A percentile compares a stretch with the other conserved stretches of the same genome.
Evolutionary conservation across 306 rosid genomes (phyloP).

Genomic region (Lathyrus aphaca): DNA sequence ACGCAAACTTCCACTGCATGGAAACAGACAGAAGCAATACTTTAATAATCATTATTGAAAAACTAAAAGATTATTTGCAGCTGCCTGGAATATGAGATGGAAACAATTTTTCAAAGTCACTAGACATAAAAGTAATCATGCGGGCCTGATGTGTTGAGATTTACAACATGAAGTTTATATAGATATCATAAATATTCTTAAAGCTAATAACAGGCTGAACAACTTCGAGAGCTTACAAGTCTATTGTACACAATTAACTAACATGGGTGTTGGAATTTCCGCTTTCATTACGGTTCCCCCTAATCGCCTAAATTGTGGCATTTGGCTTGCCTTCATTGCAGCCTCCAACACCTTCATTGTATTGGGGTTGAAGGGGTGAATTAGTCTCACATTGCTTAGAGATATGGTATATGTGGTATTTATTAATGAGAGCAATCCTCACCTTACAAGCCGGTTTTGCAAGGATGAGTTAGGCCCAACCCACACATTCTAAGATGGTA

Average conservation of each 20-base stretch:
- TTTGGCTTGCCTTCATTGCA: too few relatives aligned
- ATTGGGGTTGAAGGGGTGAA: too few relatives aligned
- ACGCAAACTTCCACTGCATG: slow-evolving; percentile 95
- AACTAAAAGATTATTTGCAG: background rate
- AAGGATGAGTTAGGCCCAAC: too few relatives aligned
- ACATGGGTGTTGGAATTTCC: background rate
- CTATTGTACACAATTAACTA: slow-evolving; percentile 9
- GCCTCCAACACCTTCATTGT: too few relatives aligned
- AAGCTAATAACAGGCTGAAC: background rate
- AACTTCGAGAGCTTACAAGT: slow-evolving; percentile 7
- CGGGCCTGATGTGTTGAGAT: background rate
- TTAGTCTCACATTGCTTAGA: too few relatives aligned
- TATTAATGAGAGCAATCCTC: too few relatives aligned
- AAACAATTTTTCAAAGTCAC: background rate
- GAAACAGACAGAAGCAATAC: background rate
- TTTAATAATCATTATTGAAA: background rate
- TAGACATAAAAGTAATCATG: background rate
- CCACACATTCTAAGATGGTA: too few relatives aligned
- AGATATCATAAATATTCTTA: background rate
- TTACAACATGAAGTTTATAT: background rate
- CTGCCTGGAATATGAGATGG: background rate
- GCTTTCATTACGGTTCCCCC: too few relatives aligned
- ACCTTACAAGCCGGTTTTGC: too few relatives aligned
- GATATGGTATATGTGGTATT: too few relatives aligned
- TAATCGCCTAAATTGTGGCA: too few relatives aligned